phyloP scores from a whole-genome alignment of 2,329 filamentous ascomycete species.

The Aspergillus ochraceoroseus region DNA sequence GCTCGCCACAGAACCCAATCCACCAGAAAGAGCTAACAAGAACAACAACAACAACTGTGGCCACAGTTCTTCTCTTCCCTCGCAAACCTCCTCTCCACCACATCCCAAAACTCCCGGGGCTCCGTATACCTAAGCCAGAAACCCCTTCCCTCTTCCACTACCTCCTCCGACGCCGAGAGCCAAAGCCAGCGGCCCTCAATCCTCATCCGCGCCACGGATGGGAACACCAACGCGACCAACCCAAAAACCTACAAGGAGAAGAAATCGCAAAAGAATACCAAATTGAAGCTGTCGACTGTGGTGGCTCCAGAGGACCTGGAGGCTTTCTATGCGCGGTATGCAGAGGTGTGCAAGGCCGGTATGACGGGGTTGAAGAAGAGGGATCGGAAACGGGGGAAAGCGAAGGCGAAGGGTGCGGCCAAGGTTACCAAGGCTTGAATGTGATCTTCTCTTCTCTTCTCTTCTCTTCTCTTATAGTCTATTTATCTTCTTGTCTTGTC shows the following conservation, averaged over 20 bases:
- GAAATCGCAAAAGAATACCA: constrained; percentile 52
- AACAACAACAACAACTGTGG: constrained; percentile 3
- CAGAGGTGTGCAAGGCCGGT: constrained; percentile 81
- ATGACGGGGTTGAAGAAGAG: constrained; percentile 90
- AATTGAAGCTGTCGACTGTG: constrained; percentile 74
- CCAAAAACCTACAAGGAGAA: constrained; percentile 43
- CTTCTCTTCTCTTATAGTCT: no score
- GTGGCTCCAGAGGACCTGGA: constrained; percentile 73
- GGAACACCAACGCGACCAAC: constrained; percentile 53
- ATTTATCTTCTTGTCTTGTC: no score
- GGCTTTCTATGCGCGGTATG: constrained; percentile 76
- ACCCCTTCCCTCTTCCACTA: constrained; percentile 25
- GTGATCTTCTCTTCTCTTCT: no score
- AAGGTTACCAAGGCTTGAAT: constrained; percentile 32
- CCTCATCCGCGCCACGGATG: constrained; percentile 79
- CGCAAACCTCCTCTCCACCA: constrained; percentile 37
- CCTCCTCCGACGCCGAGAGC: constrained; percentile 30
- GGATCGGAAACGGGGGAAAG: constrained; percentile 75
- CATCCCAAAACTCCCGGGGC: constrained; percentile 39
- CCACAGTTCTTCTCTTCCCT: constrained; percentile 44
- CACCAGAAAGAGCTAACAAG: no score
- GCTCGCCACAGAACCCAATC: no score
- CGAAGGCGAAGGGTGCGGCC: constrained; percentile 52
- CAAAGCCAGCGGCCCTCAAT: constrained; percentile 57
- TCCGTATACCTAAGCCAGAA: constrained; percentile 46